phyloP scores from a whole-genome alignment of 169 alveolate species.

The Plasmodium adleri region DNA sequence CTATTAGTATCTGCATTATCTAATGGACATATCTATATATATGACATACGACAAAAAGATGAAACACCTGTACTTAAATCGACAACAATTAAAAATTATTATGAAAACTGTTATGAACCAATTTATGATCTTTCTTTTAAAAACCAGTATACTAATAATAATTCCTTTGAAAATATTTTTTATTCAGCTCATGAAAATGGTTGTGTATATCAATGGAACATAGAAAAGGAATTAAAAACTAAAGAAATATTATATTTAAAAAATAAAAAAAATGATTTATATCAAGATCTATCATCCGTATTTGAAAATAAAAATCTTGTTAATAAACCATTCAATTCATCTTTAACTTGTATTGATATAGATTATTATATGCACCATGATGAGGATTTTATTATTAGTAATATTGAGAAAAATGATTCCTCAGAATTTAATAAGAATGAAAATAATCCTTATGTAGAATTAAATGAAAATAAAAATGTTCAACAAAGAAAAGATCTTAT shows the following conservation, averaged over 20 bases:
- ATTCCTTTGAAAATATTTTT: slow-evolving; percentile 41
- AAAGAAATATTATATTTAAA: slow-evolving; percentile 67
- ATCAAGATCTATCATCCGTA: slow-evolving; percentile 64
- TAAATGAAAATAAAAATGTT: not conserved
- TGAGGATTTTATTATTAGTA: slow-evolving; percentile 60
- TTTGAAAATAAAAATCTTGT: slow-evolving; percentile 64
- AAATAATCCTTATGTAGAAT: not conserved
- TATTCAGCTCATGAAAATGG: slow-evolving; percentile 77
- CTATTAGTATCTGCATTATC: slow-evolving; percentile 66
- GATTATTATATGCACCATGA: slow-evolving; percentile 68
- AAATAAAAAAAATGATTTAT: slow-evolving; percentile 70
- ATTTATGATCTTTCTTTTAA: slow-evolving; percentile 64
- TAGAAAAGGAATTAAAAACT: slow-evolving; percentile 67
- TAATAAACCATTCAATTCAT: slow-evolving; percentile 59
- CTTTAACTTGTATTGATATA: slow-evolving; percentile 63
- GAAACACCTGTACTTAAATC: slow-evolving; percentile 35
- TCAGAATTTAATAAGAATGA: slow-evolving; percentile 3
- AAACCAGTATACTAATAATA: slow-evolving; percentile 13
- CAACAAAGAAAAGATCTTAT: not conserved
- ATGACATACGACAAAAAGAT: slow-evolving; percentile 60
- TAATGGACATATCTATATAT: slow-evolving; percentile 64
- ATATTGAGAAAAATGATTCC: slow-evolving; percentile 13
- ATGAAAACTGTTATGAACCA: slow-evolving; percentile 70
- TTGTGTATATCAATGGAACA: slow-evolving; percentile 61
- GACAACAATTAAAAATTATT: slow-evolving; percentile 53